These are phyloP conservation scores for Raphanus hybrid DNA, from an alignment of 441 rosid genomes.

Conservation along the genomic window DNA sequence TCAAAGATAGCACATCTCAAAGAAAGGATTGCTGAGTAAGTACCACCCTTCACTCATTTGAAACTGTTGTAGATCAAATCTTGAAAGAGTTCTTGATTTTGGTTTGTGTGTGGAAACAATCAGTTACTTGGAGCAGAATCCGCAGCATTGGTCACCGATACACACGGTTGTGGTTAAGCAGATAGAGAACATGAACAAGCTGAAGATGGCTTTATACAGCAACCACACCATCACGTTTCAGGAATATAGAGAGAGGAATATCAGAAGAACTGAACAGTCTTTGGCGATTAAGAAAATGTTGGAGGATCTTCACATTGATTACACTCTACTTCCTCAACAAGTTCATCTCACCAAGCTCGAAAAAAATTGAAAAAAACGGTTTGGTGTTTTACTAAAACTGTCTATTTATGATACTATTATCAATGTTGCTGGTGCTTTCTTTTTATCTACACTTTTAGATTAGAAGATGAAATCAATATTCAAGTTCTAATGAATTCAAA, in stretches of 20 bases:
- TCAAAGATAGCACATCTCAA: conserved; percentile 60
- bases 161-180: conserved; percentile 50
- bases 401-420: not conserved
- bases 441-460: conserved; percentile 2
- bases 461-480: not conserved
- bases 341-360: conserved; percentile 49
- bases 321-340: conserved; percentile 60
- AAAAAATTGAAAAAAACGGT: not conserved
- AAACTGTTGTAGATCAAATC: not conserved
- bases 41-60: not conserved
- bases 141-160: conserved; percentile 53
- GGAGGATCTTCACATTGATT: conserved; percentile 61
- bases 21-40: conserved; percentile 58
- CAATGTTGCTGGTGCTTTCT: conserved; percentile 1
- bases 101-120: not conserved
- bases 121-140: conserved; percentile 58
- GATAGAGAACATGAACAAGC: conserved; percentile 67
- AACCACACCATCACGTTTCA: conserved; percentile 66
- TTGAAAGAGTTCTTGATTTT: not conserved
- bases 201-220: conserved; percentile 50
- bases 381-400: conserved; percentile 18
- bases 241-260: conserved; percentile 51
- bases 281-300: conserved; percentile 58
- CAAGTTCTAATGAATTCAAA: not conserved
- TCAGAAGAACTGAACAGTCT: conserved; percentile 51